Conservation (phyloP, 1,284 basidiomycete genomes). For the Leccinum olivaceoglutinosum region DNA sequence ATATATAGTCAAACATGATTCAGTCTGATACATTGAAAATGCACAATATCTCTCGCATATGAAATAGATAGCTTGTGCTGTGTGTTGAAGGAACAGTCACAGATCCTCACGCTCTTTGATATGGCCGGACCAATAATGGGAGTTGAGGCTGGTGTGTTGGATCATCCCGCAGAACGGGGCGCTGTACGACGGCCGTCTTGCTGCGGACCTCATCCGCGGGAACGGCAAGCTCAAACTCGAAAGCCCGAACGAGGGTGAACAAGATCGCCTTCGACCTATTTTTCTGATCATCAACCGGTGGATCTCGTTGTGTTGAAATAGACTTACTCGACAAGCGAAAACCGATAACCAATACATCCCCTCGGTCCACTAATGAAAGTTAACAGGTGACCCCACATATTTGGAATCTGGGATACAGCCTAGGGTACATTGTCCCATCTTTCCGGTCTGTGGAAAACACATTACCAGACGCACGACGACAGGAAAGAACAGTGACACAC, state of each 20-base stretch:
- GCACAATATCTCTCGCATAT: background rate
- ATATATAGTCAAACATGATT: background rate
- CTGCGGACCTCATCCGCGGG: slow-evolving; percentile 36
- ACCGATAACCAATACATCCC: slow-evolving; percentile 68
- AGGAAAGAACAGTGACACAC: slow-evolving; percentile 1
- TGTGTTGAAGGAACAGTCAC: too few relatives aligned
- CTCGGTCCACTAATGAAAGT: slow-evolving; percentile 58
- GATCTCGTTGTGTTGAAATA: background rate
- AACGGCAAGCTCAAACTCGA: slow-evolving; percentile 49
- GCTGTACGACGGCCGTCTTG: slow-evolving; percentile 33
- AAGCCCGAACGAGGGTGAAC: slow-evolving; percentile 46
- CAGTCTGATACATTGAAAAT: background rate
- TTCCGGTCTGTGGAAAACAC: slow-evolving; percentile 40
- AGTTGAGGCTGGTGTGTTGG: slow-evolving; percentile 13
- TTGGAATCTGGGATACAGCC: slow-evolving; percentile 42
- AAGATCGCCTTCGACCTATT: background rate
- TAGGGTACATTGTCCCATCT: slow-evolving; percentile 52
- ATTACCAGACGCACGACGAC: background rate
- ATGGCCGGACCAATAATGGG: slow-evolving; percentile 17
- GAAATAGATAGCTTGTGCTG: background rate
- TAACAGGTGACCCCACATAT: slow-evolving; percentile 54
- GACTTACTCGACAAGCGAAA: slow-evolving; percentile 62
- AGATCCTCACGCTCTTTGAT: background rate
- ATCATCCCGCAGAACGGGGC: slow-evolving; percentile 32
- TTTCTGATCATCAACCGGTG: background rate